Evolutionary conservation across 139 green algal species (phyloP), one percentile per base, ranked within the genome.

Genomic region (Yamagishiella unicocca): DNA sequence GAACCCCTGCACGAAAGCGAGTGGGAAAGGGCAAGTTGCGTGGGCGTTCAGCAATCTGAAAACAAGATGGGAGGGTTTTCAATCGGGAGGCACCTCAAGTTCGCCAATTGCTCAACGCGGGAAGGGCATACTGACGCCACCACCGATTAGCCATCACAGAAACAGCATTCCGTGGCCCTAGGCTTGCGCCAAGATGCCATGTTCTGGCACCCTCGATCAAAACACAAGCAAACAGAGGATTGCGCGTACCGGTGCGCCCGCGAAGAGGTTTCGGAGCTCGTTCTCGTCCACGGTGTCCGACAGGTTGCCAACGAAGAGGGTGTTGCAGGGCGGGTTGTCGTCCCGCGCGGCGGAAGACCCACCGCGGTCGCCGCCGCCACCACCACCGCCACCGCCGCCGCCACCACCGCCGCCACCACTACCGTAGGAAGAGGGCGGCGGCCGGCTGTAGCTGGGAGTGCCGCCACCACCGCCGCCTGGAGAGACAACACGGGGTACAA

Each of bases 271-370:
- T 1, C 91, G 73, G 35, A 98, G 86, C 90, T 98, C 96, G 9
- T 74, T 77, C 83, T 98, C 96, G 54, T 83, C 92, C 43, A 94
- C 89, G 2, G 24, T 54, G 46, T 96, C 92, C 4, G 92, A 74
- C 53, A 98, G 93, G 91, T 98, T 98, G 50, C 89, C 89, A 1
- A 92, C 76, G 84, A 98, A 98, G 35, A 98, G 90, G 22, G 96
- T 98, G 92, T 98, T 98, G 93, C 96, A 98, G 42, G 96, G 96
- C 22, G 96, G 95, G 90, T 98, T 98, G 84, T 98, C 96, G 46
- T 83, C 90, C 19, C 80, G 80, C 22, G 40, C 66, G n/a, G n/a
- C n/a, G n/a, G n/a, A n/a, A n/a, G n/a, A n/a, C n/a, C n/a, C n/a
- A n/a, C n/a, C n/a, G n/a, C n/a, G n/a, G n/a, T n/a, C n/a, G 5